These are phyloP conservation scores for Berkeleyomyces basicola DNA, from an alignment of 2,329 filamentous ascomycete genomes.

Conservation along the genomic window DNA sequence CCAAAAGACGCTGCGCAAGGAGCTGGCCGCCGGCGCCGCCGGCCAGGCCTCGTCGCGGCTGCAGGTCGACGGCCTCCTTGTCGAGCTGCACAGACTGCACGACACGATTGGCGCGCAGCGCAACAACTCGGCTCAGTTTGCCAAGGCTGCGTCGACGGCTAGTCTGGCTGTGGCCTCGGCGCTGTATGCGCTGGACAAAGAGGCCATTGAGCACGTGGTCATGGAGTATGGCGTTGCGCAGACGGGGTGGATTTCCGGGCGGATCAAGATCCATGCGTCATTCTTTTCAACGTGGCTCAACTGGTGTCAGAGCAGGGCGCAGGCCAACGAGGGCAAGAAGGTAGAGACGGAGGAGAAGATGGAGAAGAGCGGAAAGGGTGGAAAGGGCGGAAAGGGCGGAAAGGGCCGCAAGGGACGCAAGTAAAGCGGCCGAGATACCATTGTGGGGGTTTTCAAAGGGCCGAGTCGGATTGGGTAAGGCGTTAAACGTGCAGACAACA, in stretches of 20 bases:
- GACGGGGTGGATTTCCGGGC: constrained; percentile 37
- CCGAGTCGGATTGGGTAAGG: neutral
- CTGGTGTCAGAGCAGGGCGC: constrained; percentile 43
- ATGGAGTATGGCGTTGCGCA: constrained; percentile 48
- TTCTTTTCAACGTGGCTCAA: constrained; percentile 62
- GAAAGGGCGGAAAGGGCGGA: too few relatives aligned
- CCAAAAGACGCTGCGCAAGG: constrained; percentile 49
- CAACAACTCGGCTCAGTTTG: constrained; percentile 52
- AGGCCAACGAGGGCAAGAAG: constrained; percentile 8
- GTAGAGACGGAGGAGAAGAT: neutral
- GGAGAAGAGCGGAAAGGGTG: neutral
- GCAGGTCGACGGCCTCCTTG: constrained; percentile 12
- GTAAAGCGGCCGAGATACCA: too few relatives aligned
- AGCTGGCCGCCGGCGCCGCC: constrained; percentile 22
- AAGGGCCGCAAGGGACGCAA: neutral
- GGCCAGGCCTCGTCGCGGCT: constrained; percentile 8
- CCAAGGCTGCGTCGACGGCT: constrained; percentile 56
- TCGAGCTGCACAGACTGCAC: constrained; percentile 48
- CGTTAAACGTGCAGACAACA: neutral
- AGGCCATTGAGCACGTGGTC: constrained; percentile 37
- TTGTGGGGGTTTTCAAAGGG: too few relatives aligned
- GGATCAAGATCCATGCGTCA: constrained; percentile 41
- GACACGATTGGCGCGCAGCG: constrained; percentile 42
- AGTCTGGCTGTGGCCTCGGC: constrained; percentile 50
- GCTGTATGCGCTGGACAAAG: constrained; percentile 38